Base-by-base conservation (phyloP, 345 rosid genomes). In the Triadica sebifera region DNA sequence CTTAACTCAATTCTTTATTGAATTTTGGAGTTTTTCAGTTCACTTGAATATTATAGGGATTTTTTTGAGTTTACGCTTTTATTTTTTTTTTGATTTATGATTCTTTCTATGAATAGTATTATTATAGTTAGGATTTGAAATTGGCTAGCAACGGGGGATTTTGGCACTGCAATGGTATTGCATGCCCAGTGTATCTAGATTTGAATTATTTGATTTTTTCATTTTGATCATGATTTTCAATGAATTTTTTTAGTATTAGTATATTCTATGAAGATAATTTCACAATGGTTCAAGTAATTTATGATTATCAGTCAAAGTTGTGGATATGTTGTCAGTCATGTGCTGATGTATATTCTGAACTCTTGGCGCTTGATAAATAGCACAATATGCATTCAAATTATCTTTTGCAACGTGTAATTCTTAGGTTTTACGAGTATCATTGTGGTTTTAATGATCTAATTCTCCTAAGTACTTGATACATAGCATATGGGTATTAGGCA, bases 71-170 rank as follows among this genome's bases (percentile, higher is more conserved):
- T 58, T 58, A 11, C 13, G 11, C 62, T 10, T 58, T 58, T 24
- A 11, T n/a, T n/a, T 55, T 6, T 55, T 25, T 55, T 55, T 55
- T 55, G 59, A 55, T 55, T 55, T 51, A 13, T 43, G 47, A 5
- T 49, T 58, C 37, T 52, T n/a, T 75, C 46, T 34, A 16, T 56
- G 71, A 59, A 63, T 80, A 59, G 64, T 59, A 15, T 29, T 59
- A 12, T 0, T 59, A 11, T 59, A 3, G 64, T 25, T 25, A 39
- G 64, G 15, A 17, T 61, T 22, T 37, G 45, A 29, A n/a, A 61
- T 37, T 38, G 6, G 9, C 22, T 61, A 16, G 65, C 3, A 61
- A 6, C 78, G 37, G 24, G 65, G 37, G 65, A 29, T 37, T 20
- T 61, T 34, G 16, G 10, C 0, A 61, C 6, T 61, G 11, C 24